These are phyloP conservation scores for Apiospora phragmitis DNA, from an alignment of 2,329 filamentous ascomycete genomes.

Conservation along the genomic window DNA sequence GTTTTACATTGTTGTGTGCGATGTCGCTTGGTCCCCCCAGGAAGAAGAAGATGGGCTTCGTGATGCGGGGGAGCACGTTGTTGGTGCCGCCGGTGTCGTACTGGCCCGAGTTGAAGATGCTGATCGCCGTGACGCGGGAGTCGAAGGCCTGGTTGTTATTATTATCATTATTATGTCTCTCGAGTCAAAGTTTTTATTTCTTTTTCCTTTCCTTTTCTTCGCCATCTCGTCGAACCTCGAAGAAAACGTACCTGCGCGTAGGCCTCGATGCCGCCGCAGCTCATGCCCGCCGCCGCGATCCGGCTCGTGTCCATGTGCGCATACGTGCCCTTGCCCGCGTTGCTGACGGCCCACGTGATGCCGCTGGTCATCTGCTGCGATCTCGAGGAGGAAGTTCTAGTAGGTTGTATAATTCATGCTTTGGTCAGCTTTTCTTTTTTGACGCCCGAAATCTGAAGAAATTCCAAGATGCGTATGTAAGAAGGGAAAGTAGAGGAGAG, in stretches of 20 bases:
- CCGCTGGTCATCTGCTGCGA: slow-evolving; percentile 10
- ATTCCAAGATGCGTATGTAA: too few relatives aligned
- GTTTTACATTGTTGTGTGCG: slow-evolving; percentile 3
- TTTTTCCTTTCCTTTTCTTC: too few relatives aligned
- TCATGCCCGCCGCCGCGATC: slow-evolving; percentile 7
- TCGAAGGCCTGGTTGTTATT: slow-evolving; percentile 4
- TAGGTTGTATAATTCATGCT: too few relatives aligned
- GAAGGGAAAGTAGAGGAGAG: too few relatives aligned
- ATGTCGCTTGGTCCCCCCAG: slow-evolving; percentile 7
- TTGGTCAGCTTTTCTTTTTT: too few relatives aligned
- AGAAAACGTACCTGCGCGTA: background rate
- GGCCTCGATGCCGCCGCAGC: slow-evolving; percentile 8
- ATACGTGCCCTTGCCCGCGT: slow-evolving; percentile 7
- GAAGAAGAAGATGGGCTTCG: slow-evolving; percentile 10
- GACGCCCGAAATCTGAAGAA: too few relatives aligned
- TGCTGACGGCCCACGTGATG: slow-evolving; percentile 9
- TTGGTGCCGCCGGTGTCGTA: slow-evolving; percentile 7
- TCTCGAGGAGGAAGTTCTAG: slow-evolving; percentile 8
- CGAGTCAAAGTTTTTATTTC: too few relatives aligned
- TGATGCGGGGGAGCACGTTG: background rate
- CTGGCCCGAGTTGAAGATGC: slow-evolving; percentile 9
- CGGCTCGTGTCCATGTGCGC: slow-evolving; percentile 7
- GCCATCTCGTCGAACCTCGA: background rate
- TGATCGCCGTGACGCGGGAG: slow-evolving; percentile 1
- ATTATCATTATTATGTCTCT: too few relatives aligned